phyloP scores from a whole-genome alignment of 2,329 filamentous ascomycete genomes.

The Elsinoe arachidis region DNA sequence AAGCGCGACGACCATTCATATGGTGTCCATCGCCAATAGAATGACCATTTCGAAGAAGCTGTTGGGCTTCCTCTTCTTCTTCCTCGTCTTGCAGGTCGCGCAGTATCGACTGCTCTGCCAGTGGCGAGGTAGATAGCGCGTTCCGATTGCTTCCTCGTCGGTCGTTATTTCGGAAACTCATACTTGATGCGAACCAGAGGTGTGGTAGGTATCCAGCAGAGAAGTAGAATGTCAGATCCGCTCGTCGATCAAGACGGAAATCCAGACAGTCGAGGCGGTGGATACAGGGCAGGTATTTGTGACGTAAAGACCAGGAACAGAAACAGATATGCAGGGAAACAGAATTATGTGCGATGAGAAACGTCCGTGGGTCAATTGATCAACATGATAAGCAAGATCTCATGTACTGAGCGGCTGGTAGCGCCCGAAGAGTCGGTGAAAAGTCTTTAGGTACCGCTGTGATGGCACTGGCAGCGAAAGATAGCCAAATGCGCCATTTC shows the following conservation, averaged over 20 bases:
- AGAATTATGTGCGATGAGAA: background rate
- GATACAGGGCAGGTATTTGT: background rate
- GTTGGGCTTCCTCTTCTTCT: constrained; percentile 18
- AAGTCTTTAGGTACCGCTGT: background rate
- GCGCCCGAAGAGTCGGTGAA: constrained; percentile 2
- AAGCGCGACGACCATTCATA: constrained; percentile 16
- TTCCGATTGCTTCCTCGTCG: background rate
- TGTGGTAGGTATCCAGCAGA: background rate
- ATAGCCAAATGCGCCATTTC: background rate
- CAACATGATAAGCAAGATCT: constrained; percentile 11
- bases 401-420: background rate
- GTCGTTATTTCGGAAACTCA: background rate
- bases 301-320: constrained; percentile 11
- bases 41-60: background rate
- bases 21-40: constrained; percentile 14
- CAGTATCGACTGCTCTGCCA: constrained; percentile 27
- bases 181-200: constrained; percentile 5
- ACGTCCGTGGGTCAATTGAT: constrained; percentile 2
- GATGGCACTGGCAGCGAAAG: background rate
- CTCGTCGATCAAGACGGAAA: background rate
- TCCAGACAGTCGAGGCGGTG: constrained; percentile 3
- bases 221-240: background rate
- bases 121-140: constrained; percentile 15
- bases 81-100: constrained; percentile 24
- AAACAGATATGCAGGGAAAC: constrained; percentile 5